Base-by-base conservation (phyloP, 148 eudicot genomes). In the Heliamphora exappendiculata region DNA sequence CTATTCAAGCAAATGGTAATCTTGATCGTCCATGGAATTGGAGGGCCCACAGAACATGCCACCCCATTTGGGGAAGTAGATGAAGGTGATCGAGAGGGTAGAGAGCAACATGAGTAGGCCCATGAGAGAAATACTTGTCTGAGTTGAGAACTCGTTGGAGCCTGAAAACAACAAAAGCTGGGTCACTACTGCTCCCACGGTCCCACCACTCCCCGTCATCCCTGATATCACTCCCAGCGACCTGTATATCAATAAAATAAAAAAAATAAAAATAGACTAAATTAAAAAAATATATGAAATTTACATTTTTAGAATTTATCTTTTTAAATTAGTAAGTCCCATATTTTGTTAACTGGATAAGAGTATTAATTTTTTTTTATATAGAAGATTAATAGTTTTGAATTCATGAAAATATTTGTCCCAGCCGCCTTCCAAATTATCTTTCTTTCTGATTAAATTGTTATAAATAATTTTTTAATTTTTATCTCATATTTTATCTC, bases 201-300 rank as follows among this genome's bases (percentile, higher is more conserved):
- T 90, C 28, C 94, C 94, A 37, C 91, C 94, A 37, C 88, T 83
- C 7, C 94, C 94, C 2, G 90, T 84, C 89, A 90, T 88, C 44
- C 94, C 94, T 49, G 94, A 87, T 33, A 90, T 82, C 67, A 90
- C 91, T 36, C 91, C 94, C 77, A 88, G 62, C 4, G 90, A 86
- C 83, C 93, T 90, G 85, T 4, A 67, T 19, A 16, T 50, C 34
- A 64, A n/a, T 16, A 37, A 37, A 28, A 67, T n/a, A n/a, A n/a
- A n/a, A n/a, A n/a, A n/a, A n/a, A n/a, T n/a, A n/a, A n/a, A n/a
- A n/a, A n/a, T n/a, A n/a, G n/a, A n/a, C n/a, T n/a, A n/a, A n/a
- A n/a, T n/a, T n/a, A n/a, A n/a, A n/a, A n/a, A n/a, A n/a, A n/a
- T n/a, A n/a, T n/a, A n/a, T n/a, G n/a, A n/a, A n/a, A n/a, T n/a